phyloP scores from a whole-genome alignment of 495 filamentous ascomycete species.

The Aspergillus bertholletiae region DNA sequence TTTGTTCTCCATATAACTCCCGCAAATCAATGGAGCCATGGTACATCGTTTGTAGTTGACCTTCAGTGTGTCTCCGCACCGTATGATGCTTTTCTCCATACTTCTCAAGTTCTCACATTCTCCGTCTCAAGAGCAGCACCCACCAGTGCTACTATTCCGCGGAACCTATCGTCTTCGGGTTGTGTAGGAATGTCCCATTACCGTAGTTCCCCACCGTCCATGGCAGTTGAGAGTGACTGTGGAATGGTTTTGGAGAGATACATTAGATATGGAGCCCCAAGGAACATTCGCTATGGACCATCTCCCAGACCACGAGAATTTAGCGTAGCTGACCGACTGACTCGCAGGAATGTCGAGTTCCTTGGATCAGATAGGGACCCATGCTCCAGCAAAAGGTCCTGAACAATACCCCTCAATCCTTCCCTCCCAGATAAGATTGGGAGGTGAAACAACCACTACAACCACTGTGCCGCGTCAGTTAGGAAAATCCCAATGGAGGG shows the following conservation, averaged over 20 bases:
- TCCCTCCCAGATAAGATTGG: neutral
- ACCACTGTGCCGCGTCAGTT: neutral
- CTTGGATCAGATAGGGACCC: neutral
- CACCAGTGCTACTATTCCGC: neutral
- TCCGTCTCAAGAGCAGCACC: no score
- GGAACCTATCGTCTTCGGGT: neutral
- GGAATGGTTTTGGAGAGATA: neutral
- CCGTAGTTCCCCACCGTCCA: neutral
- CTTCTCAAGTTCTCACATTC: no score
- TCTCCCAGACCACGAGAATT: neutral
- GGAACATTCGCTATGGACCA: neutral
- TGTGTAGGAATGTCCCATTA: neutral
- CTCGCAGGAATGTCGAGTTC: neutral
- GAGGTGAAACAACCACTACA: neutral
- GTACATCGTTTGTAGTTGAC: neutral
- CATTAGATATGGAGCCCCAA: neutral
- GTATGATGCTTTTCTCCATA: constrained; percentile 4
- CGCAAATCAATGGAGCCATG: constrained; percentile 1
- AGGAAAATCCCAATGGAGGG: neutral
- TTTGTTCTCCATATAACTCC: neutral
- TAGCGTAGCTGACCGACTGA: neutral
- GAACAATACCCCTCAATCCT: neutral
- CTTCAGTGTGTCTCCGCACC: neutral
- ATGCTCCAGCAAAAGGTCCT: neutral
- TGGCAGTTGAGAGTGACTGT: neutral